phyloP scores from a whole-genome alignment of 495 filamentous ascomycete genomes.

The Penicillium turbatum region DNA sequence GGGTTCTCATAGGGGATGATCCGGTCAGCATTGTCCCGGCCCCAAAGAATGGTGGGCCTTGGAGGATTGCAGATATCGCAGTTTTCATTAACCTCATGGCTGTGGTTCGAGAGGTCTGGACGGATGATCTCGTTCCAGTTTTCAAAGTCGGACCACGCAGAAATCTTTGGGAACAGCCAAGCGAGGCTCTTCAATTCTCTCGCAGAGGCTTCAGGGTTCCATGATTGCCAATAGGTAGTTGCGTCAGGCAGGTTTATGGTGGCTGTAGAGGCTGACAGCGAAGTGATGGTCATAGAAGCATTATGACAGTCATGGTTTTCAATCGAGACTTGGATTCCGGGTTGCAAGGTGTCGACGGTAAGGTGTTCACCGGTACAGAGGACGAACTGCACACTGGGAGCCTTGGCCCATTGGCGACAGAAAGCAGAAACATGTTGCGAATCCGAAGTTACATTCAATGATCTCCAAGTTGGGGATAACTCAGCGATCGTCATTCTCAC shows the following conservation, averaged over 20 bases:
- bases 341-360: conserved; percentile 11
- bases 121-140: conserved; percentile 23
- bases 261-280: conserved; percentile 14
- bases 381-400: conserved; percentile 9
- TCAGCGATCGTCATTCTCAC: conserved; percentile 46
- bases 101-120: not conserved
- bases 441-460: conserved; percentile 6
- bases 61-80: conserved; percentile 43
- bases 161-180: conserved; percentile 32
- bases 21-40: conserved; percentile 12
- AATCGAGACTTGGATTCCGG: conserved; percentile 11
- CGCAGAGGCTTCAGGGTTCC: conserved; percentile 17
- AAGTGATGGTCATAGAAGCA: conserved; percentile 27
- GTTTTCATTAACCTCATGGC: not conserved
- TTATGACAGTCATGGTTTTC: conserved; percentile 17
- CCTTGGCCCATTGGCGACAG: conserved; percentile 23
- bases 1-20: conserved; percentile 46
- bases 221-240: conserved; percentile 19
- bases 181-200: conserved; percentile 22
- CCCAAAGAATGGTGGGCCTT: conserved; percentile 41
- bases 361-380: conserved; percentile 9
- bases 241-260: conserved; percentile 11
- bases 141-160: conserved; percentile 15
- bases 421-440: conserved; percentile 18
- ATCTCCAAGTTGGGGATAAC: conserved; percentile 33